Conservation (phyloP, 148 eudicot species). For the Mesembryanthemum crystallinum region DNA sequence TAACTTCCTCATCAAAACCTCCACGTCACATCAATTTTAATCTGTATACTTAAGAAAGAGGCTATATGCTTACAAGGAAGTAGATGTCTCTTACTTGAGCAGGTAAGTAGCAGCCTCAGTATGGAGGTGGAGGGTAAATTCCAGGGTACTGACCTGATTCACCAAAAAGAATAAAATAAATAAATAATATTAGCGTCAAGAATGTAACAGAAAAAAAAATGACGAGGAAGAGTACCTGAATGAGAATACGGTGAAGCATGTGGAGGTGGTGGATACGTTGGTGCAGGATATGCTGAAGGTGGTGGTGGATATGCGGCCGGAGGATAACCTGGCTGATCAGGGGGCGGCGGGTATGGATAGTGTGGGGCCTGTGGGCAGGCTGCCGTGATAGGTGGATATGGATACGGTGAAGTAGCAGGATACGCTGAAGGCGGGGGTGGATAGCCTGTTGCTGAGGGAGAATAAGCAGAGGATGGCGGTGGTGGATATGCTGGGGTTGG, state of each 20-base stretch:
- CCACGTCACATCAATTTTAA: background rate
- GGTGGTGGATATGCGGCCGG: conserved; percentile 41
- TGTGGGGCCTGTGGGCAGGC: too few species aligned
- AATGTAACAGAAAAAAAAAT: background rate
- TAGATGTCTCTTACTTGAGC: background rate
- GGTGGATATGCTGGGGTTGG: conserved; percentile 31
- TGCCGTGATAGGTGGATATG: conserved; percentile 40
- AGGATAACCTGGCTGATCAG: conserved; percentile 26
- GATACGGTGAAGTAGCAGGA: conserved; percentile 36
- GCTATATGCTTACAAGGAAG: conserved; percentile 5
- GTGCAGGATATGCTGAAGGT: conserved; percentile 40
- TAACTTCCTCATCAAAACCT: conserved; percentile 10
- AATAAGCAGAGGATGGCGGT: conserved; percentile 28
- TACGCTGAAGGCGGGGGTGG: conserved; percentile 29
- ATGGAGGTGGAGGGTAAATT: conserved; percentile 46
- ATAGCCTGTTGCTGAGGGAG: conserved; percentile 27
- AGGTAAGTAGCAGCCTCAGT: conserved; percentile 25
- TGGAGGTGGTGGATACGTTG: conserved; percentile 23
- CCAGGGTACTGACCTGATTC: conserved; percentile 45
- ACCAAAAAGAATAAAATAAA: background rate
- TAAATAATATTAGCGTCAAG: background rate
- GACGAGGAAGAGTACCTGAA: conserved; percentile 19
- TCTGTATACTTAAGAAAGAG: background rate
- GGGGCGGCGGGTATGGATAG: conserved; percentile 41
- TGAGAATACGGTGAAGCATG: conserved; percentile 21